Evolutionary conservation across 306 rosid species (phyloP).

Genomic region (Begonia masoniana): DNA sequence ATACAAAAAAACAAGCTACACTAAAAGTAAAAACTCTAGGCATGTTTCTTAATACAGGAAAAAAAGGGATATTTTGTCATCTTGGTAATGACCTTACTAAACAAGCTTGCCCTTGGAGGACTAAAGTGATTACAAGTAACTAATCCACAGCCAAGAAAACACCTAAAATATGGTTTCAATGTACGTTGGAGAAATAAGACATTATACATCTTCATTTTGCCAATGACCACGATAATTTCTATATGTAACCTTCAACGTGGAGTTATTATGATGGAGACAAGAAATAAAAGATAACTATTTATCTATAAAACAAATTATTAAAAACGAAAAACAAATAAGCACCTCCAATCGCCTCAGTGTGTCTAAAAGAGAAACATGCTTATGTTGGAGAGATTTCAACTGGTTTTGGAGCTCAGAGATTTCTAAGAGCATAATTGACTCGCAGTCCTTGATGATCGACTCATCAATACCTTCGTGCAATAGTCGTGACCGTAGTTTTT

Average conservation of each 20-base stretch:
- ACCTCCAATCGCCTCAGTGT: conserved; percentile 90
- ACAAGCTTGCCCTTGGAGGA: neutral
- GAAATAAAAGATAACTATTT: neutral
- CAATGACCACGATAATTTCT: neutral
- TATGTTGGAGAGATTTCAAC: conserved; percentile 68
- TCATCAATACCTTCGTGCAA: conserved; percentile 75
- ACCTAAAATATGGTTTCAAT: neutral
- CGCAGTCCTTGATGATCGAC: conserved; percentile 60
- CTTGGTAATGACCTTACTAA: neutral
- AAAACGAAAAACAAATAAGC: conserved; percentile 7
- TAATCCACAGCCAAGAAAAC: neutral
- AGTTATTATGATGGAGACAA: neutral
- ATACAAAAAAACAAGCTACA: no score
- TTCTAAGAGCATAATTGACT: conserved; percentile 80
- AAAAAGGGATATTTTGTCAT: no score
- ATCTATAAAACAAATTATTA: neutral
- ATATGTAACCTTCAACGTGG: neutral
- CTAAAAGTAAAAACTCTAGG: no score
- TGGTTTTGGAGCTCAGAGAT: conserved; percentile 67
- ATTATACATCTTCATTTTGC: neutral
- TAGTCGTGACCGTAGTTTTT: conserved; percentile 64
- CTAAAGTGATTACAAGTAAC: neutral
- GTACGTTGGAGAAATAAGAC: neutral
- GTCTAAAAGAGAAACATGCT: conserved; percentile 66
- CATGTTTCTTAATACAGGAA: no score